Evolutionary conservation across 768 basidiomycete genomes (phyloP).

Genomic region (Tulasnella sp.): DNA sequence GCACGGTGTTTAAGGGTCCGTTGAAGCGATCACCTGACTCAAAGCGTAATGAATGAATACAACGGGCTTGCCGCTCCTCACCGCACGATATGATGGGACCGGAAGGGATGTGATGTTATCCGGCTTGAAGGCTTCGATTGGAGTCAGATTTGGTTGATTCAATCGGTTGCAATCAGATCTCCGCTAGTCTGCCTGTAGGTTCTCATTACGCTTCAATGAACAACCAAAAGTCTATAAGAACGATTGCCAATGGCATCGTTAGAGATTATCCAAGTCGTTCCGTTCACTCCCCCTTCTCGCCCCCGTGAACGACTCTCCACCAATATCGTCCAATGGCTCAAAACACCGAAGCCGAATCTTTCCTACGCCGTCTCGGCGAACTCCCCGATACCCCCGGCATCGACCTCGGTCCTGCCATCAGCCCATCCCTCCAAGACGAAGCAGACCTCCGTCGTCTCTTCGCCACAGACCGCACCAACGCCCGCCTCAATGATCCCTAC

Average conservation of each 20-base stretch:
- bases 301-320: not conserved
- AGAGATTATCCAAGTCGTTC: not conserved
- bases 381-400: slow-evolving; percentile 24
- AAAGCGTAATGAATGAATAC: no score
- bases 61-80: not conserved
- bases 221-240: not conserved
- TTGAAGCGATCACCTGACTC: no score
- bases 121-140: not conserved
- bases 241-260: not conserved
- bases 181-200: not conserved
- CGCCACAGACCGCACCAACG: slow-evolving; percentile 44
- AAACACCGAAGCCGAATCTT: slow-evolving; percentile 5
- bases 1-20: not conserved
- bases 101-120: no score
- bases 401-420: slow-evolving; percentile 40
- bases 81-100: not conserved
- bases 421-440: slow-evolving; percentile 52
- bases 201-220: not conserved
- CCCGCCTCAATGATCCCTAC: slow-evolving; percentile 40
- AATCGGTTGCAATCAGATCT: not conserved
- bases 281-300: not conserved
- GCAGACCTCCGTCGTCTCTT: slow-evolving; percentile 47
- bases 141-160: not conserved
- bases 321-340: slow-evolving; percentile 1
- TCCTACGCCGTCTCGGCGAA: slow-evolving; percentile 4